Evolutionary conservation across 768 basidiomycete genomes (phyloP), one percentile per base, ranked within the genome.

Genomic region (Mycena leptocephala): DNA sequence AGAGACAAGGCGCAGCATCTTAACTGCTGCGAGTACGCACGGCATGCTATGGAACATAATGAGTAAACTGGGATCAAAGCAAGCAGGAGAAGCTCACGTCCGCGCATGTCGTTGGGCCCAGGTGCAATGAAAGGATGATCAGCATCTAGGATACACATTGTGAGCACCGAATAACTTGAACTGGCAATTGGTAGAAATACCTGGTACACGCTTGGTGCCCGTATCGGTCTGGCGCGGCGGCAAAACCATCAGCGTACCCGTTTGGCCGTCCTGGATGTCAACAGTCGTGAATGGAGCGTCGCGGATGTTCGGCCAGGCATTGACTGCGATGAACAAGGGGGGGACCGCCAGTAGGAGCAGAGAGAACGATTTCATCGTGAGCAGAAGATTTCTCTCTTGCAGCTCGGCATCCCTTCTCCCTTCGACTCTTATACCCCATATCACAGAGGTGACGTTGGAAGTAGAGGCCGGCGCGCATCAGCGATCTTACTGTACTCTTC

Each of bases 381-480:
- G 67, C 55, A 67, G 66, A 67, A 67, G 62, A 64, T 64, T n/a
- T 46, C 39, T 20, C 48, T 66, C 64, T 66, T 66, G 64, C 64
- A 53, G 64, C 64, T 65, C 63, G 22, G 63, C 43, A 30, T 39
- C 43, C 39, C n/a, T n/a, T n/a, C n/a, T n/a, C n/a, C n/a, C 37
- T 39, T 39, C 37, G 37, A 39, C 37, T 39, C 37, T 39, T 39
- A 39, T 39, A 39, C n/a, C n/a, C n/a, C n/a, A n/a, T n/a, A n/a
- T 39, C 37, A 39, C 37, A 39, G 37, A 39, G 14, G 37, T 39
- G 56, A 58, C 32, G 56, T 53, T 26, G 51, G 51, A 53, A 53
- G 51, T 53, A 58, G 56, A 58, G 56, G 56, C 56, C 56, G 56
- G 56, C 33, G 37, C 59, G 3, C 35, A 20, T 62, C 37, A 62